These are phyloP conservation scores for Pezicula radicicola DNA, from an alignment of 2,329 filamentous ascomycete species.

Conservation along the genomic window DNA sequence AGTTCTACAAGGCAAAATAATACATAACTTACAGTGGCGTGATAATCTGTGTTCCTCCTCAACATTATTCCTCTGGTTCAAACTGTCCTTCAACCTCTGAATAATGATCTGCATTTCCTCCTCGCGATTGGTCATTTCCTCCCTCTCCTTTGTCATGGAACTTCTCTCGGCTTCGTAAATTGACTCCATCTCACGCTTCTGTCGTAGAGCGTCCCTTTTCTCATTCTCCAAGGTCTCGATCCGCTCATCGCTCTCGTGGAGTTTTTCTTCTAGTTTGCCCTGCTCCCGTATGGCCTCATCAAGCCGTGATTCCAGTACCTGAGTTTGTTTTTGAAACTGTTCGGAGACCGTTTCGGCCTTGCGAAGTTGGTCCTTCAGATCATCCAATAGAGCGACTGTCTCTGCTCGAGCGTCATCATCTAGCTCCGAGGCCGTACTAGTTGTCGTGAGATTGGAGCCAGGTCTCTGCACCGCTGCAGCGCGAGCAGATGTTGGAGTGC, in stretches of 20 bases:
- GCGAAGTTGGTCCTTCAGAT: slow-evolving; percentile 78
- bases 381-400: slow-evolving; percentile 74
- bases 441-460: slow-evolving; percentile 28
- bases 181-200: slow-evolving; percentile 86
- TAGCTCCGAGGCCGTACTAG: slow-evolving; percentile 38
- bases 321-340: slow-evolving; percentile 78
- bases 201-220: slow-evolving; percentile 77
- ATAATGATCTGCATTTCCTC: slow-evolving; percentile 90
- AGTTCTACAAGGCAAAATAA: neutral
- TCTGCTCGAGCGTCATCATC: slow-evolving; percentile 78
- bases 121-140: slow-evolving; percentile 78
- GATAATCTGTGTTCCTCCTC: slow-evolving; percentile 53
- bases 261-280: slow-evolving; percentile 78
- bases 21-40: slow-evolving; percentile 48
- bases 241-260: slow-evolving; percentile 83
- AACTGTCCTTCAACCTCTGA: slow-evolving; percentile 84
- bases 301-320: slow-evolving; percentile 79
- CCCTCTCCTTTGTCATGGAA: slow-evolving; percentile 86
- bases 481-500: slow-evolving; percentile 70
- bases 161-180: slow-evolving; percentile 90
- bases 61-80: slow-evolving; percentile 68
- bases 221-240: slow-evolving; percentile 79
- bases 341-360: slow-evolving; percentile 77
- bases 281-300: slow-evolving; percentile 85
- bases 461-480: slow-evolving; percentile 65